Evolutionary conservation across 306 rosid species (phyloP), one percentile per base, ranked within the genome.

Genomic region (Fragaria iinumae): DNA sequence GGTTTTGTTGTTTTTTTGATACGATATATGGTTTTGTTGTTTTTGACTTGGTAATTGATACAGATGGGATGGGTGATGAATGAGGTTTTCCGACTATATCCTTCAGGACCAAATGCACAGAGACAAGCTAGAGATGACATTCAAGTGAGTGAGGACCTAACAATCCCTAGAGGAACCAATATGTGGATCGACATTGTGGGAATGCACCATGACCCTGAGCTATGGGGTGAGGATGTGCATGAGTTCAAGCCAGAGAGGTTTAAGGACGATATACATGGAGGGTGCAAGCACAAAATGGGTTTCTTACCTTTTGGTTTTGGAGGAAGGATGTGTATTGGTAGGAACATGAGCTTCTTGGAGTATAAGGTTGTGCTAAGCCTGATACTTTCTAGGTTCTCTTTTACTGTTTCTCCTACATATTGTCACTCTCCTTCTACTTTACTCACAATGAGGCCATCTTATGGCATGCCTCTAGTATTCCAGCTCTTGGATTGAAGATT

Each of bases 1-100:
- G 14, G 14, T 47, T 32, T 3, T 32, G 36, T 32, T 32, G 4
- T 32, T 32, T 32, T 32, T 32, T 32, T 32, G 0, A 32, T 32
- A 32, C 36, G 36, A 32, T 32, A 32, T 32, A 32, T 32, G 4
- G 36, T 32, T 32, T 47, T 47, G 50, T 47, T 47, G 55, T 1
- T 49, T 16, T 49, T 49, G 55, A n/a, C 62, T 55, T 20, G 27
- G 11, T n/a, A 49, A 55, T n/a, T 45, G 38, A 7, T 86, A 83
- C 84, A 93, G 98, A 91, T 93, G 97, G 94, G 90, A 73, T 93
- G 96, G 90, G 97, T 93, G 75, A 83, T 88, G 91, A 93, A 86
- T 69, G 97, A 93, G 80, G 91, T 80, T 16, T 75, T 93, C 27
- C 83, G 98, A 21, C 86, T 93, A 6, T 93, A 93, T 68, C 95